These are phyloP conservation scores for Botrytis porri DNA, from an alignment of 2,329 filamentous ascomycete species.

Conservation along the genomic window DNA sequence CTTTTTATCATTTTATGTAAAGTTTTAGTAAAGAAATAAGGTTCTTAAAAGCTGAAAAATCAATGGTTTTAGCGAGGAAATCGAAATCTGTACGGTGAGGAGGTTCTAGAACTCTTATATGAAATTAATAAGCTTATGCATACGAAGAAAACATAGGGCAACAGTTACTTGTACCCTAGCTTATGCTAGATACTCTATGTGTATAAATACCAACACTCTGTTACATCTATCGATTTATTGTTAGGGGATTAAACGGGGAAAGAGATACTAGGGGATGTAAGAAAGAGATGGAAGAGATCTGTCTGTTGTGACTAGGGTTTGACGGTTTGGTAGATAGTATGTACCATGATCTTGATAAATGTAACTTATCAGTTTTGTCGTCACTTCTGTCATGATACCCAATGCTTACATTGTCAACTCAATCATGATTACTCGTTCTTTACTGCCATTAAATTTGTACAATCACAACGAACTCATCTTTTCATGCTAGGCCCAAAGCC, in stretches of 20 bases:
- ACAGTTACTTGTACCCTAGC: not conserved
- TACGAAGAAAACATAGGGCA: not conserved
- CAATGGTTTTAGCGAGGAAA: too few relatives aligned
- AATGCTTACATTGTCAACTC: not conserved
- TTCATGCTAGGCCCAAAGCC: accelerated
- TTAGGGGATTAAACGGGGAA: accelerated
- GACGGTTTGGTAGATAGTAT: not conserved
- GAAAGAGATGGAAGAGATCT: accelerated
- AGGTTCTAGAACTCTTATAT: not conserved
- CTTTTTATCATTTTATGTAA: too few relatives aligned
- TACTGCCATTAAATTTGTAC: not conserved
- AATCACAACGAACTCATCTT: not conserved
- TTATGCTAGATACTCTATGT: not conserved
- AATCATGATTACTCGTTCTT: accelerated
- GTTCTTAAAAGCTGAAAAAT: too few relatives aligned
- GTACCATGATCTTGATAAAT: not conserved
- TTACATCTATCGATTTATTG: not conserved
- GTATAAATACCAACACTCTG: not conserved
- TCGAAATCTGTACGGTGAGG: too few relatives aligned
- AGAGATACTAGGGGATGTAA: not conserved
- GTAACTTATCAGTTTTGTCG: not conserved
- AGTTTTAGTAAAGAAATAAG: too few relatives aligned
- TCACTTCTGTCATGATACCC: not conserved
- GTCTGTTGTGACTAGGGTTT: not conserved
- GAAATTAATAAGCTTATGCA: not conserved